A percentile compares a stretch with the other conserved stretches of the same genome.
These are phyloP conservation scores for Vinca minor DNA, from an alignment of 257 asterid genomes.

Conservation along the genomic window DNA sequence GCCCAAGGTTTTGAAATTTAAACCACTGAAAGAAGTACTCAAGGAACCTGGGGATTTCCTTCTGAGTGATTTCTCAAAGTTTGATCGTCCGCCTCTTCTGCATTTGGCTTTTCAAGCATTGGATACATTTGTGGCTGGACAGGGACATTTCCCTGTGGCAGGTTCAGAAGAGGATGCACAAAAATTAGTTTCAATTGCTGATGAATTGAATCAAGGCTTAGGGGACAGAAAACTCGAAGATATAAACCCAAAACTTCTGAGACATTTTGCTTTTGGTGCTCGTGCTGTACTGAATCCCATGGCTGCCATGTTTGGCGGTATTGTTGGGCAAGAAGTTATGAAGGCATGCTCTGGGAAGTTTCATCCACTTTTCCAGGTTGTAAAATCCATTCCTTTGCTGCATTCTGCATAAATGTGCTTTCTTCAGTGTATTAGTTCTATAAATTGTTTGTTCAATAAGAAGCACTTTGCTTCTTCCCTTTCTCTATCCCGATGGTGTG, in stretches of 20 bases:
- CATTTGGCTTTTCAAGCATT: slow-evolving; percentile 87
- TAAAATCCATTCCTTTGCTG: background rate
- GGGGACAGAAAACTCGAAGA: slow-evolving; percentile 65
- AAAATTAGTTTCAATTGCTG: slow-evolving; percentile 59
- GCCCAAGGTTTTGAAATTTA: slow-evolving; percentile 78
- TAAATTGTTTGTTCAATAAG: background rate
- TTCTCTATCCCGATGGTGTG: background rate
- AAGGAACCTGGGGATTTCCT: slow-evolving; percentile 83
- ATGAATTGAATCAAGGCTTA: slow-evolving; percentile 43
- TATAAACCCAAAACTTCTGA: slow-evolving; percentile 62
- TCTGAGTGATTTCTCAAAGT: slow-evolving; percentile 85
- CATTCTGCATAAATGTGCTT: background rate
- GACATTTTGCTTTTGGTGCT: slow-evolving; percentile 74
- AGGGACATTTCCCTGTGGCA: slow-evolving; percentile 66
- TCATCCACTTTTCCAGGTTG: slow-evolving; percentile 87
- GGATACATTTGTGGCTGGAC: slow-evolving; percentile 57
- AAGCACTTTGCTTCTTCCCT: too few relatives aligned
- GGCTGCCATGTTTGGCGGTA: slow-evolving; percentile 99
- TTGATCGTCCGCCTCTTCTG: slow-evolving; percentile 79
- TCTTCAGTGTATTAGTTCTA: background rate
- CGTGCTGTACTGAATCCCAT: slow-evolving; percentile 88
- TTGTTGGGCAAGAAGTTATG: slow-evolving; percentile 93
- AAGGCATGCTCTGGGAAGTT: slow-evolving; percentile 98
- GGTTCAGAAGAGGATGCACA: slow-evolving; percentile 91
- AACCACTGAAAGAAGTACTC: slow-evolving; percentile 68